A percentile compares a stretch with the other conserved stretches of the same genome.
phyloP scores from a whole-genome alignment of 768 basidiomycete genomes.

The Phaeotremella skinneri region DNA sequence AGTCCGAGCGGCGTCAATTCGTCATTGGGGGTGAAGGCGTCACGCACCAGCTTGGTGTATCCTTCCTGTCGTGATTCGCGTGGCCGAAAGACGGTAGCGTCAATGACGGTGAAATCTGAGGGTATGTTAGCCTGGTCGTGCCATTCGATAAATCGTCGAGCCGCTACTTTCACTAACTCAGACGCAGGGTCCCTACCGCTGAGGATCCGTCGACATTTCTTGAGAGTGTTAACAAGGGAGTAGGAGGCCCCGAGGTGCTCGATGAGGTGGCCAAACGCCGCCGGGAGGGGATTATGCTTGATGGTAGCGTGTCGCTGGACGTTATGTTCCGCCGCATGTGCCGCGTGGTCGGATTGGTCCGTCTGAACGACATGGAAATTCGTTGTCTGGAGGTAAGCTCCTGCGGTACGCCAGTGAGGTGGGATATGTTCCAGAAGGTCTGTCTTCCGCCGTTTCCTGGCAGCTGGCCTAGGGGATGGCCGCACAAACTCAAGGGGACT shows the following conservation, averaged over 20 bases:
- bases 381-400: background rate
- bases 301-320: background rate
- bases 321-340: background rate
- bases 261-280: background rate
- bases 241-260: background rate
- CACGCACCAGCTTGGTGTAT: background rate
- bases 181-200: no score
- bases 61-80: background rate
- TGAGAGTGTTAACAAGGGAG: background rate
- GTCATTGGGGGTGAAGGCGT: background rate
- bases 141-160: background rate
- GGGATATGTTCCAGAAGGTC: background rate
- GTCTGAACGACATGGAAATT: slow-evolving; percentile 11
- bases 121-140: background rate
- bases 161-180: no score
- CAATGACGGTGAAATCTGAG: background rate
- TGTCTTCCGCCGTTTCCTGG: no score
- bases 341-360: background rate
- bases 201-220: no score
- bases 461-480: no score
- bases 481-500: slow-evolving; percentile 3
- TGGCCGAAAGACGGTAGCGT: background rate
- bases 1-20: no score
- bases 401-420: background rate
- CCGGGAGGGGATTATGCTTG: background rate